Evolutionary conservation across 2,329 filamentous ascomycete species (phyloP), one percentile per base, ranked within the genome.

Genomic region (Calonectria crousiana): DNA sequence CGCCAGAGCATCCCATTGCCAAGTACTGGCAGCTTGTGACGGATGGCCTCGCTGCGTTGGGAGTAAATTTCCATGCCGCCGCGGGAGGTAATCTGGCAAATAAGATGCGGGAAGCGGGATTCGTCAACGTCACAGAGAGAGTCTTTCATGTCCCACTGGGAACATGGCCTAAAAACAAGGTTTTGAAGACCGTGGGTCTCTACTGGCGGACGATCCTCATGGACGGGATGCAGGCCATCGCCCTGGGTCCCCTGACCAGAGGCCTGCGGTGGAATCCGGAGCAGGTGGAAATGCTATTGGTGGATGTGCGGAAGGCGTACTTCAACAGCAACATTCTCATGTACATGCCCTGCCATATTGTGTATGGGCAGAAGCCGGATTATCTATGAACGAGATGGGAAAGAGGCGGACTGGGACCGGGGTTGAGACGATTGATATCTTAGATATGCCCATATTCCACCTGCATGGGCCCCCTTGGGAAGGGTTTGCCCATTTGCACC

Each of bases 271-370:
- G 89, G 89, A 83, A 82, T 20, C 84, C 83, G 36, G 86, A 88
- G 44, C 83, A 90, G 74, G 87, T 89, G 13, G 86, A 90, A 75
- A 75, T 88, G 16, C 88, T 88, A 74, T 84, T 90, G 20, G 82
- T 88, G 16, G 83, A 87, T 23, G 88, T 90, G 20, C 83, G 87
- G 74, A 87, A 83, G 74, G 87, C 86, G n/a, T 89, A 88, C 75
- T 82, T 83, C 75, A 87, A 88, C 69, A 86, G 86, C 64, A 78
- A 81, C 71, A 83, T 82, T 76, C 85, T 88, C 77, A 84, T 86
- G 84, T 90, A 89, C 75, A 91, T 91, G 89, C 89, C 89, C 11
- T 84, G 90, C 76, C 87, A 90, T 78, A 85, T 91, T 67, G 84
- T 90, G 16, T 90, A 89, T 76, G 89, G 86, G 20, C 90, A 91